Evolutionary conservation across 805 yeast species (phyloP).

Genomic region (Sungouiozyma ichnusensis): DNA sequence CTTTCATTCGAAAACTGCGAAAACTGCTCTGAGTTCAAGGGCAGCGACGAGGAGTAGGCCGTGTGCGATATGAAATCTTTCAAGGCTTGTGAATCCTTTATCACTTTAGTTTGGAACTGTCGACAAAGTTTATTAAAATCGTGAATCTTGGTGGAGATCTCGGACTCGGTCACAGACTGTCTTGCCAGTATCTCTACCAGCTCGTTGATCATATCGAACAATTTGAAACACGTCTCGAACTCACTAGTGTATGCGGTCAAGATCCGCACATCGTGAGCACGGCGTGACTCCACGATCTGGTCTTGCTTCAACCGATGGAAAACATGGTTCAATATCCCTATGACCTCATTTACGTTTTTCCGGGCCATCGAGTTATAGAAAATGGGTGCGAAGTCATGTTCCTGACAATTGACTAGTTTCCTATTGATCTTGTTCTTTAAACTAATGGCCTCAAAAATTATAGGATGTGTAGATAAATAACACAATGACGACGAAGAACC

Average conservation of each 20-base stretch:
- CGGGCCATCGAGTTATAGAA: slow-evolving; percentile 1
- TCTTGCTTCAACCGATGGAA: slow-evolving; percentile 2
- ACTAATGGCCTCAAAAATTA: slow-evolving; percentile 16
- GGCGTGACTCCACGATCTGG: neutral
- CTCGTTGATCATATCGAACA: neutral
- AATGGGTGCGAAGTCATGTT: slow-evolving; percentile 1
- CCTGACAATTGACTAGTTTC: neutral
- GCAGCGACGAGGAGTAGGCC: neutral
- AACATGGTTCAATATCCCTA: slow-evolving; percentile 1
- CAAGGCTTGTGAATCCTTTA: neutral
- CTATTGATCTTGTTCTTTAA: slow-evolving; percentile 8
- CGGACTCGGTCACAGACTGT: neutral
- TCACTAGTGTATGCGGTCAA: neutral
- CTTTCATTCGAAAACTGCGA: neutral
- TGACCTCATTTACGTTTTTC: slow-evolving; percentile 1
- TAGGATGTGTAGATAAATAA: slow-evolving; percentile 12
- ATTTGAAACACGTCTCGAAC: neutral
- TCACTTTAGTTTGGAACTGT: neutral
- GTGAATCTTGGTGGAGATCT: neutral
- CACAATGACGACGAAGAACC: neutral
- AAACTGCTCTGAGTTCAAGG: too few species aligned
- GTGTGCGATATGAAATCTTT: neutral
- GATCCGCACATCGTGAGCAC: neutral
- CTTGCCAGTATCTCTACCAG: neutral
- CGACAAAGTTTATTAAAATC: neutral